Conservation (phyloP, 345 rosid genomes). For the Melastoma malabathricum region DNA sequence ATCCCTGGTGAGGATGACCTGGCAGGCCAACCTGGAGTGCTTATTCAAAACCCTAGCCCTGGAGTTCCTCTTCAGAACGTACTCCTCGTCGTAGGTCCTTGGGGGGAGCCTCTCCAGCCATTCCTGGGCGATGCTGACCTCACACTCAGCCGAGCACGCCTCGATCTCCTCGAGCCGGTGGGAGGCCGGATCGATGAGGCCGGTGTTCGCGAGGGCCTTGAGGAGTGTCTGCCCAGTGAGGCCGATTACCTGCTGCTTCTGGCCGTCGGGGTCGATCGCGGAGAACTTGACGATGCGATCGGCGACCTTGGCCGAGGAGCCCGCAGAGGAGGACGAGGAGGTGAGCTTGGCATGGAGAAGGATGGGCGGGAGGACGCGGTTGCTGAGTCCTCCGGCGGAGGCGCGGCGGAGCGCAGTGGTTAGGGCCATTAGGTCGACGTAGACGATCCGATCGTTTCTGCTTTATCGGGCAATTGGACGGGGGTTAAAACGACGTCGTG, state of each 20-base stretch:
- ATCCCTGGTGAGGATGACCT: constrained; percentile 59
- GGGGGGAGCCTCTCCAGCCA: constrained; percentile 83
- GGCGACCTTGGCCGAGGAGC: constrained; percentile 51
- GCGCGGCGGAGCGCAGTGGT: constrained; percentile 48
- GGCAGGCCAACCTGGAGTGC: constrained; percentile 87
- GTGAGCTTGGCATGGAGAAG: constrained; percentile 21
- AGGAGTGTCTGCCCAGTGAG: constrained; percentile 88
- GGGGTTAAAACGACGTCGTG: too few relatives aligned
- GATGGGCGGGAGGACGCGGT: constrained; percentile 43
- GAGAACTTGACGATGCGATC: constrained; percentile 84
- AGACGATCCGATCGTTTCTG: too few relatives aligned
- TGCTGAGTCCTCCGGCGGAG: constrained; percentile 8
- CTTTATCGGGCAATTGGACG: too few relatives aligned
- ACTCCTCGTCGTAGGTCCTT: constrained; percentile 88
- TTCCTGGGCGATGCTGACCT: constrained; percentile 94
- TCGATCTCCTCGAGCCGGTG: constrained; percentile 94
- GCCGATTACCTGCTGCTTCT: constrained; percentile 61
- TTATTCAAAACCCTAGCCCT: constrained; percentile 76
- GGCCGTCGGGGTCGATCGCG: constrained; percentile 67
- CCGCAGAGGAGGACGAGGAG: constrained; percentile 16
- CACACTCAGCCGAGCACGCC: constrained; percentile 97
- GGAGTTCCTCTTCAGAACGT: constrained; percentile 66
- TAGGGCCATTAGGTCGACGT: too few relatives aligned
- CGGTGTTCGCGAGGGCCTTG: constrained; percentile 52
- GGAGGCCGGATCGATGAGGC: constrained; percentile 82